Conservation (phyloP, 208 protist genomes). For the Crithidia fasciculata region DNA sequence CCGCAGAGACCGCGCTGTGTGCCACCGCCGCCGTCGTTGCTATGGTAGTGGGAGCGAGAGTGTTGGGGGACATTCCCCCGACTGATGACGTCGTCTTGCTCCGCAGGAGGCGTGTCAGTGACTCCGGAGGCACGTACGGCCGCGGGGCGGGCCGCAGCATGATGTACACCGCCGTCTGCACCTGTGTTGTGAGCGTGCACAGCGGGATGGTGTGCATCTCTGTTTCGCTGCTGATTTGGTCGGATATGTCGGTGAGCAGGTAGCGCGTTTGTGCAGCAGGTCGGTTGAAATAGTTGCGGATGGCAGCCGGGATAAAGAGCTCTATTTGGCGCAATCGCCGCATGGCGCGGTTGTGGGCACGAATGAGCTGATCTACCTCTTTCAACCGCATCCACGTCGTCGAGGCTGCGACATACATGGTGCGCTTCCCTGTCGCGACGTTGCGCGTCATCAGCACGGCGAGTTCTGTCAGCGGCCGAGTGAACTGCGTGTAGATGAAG, state of each 20-base stretch:
- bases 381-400: not conserved
- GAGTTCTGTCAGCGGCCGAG: not conserved
- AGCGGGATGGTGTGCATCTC: too few relatives aligned
- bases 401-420: not conserved
- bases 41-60: not conserved
- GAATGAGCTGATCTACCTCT: constrained; percentile 1
- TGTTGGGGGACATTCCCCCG: too few relatives aligned
- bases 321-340: constrained; percentile 25
- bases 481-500: not conserved
- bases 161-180: too few relatives aligned
- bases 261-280: not conserved
- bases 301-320: constrained; percentile 13
- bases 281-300: not conserved
- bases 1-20: not conserved
- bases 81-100: not conserved
- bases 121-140: too few relatives aligned
- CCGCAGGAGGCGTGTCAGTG: not conserved
- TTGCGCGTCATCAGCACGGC: too few relatives aligned
- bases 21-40: not conserved
- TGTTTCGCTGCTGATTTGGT: not conserved
- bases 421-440: not conserved
- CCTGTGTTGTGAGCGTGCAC: too few relatives aligned
- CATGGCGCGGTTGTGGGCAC: constrained; percentile 23
- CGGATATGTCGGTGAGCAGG: too few relatives aligned
- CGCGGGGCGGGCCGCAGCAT: too few relatives aligned